Base-by-base conservation (phyloP, 768 basidiomycete genomes). In the Rubroboletus pulcherrimus region DNA sequence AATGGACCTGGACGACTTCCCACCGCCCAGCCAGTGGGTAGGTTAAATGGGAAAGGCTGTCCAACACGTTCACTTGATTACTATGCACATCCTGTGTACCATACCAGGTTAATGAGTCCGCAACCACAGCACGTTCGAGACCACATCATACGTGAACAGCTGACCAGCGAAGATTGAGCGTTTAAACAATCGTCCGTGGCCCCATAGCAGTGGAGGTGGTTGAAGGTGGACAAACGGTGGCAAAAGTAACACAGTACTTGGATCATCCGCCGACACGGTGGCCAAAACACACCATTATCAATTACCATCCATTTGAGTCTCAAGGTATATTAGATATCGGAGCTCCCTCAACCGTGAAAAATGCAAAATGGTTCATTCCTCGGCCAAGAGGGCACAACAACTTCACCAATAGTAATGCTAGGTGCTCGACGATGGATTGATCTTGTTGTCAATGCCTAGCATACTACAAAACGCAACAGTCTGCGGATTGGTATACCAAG, bases 401-500 rank as follows among this genome's bases (percentile, higher is more conserved):
- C 15, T n/a, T 38, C 4, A n/a, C 42, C 4, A n/a, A 6, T 19
- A 17, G n/a, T 21, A 48, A 21, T n/a, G 10, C 38, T 57, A 56
- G 9, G 39, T 31, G 29, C 53, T 57, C 5, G 55, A 56, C 8
- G 61, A 55, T 7, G 67, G 61, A 61, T 81, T 82, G 52, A 88
- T 76, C 64, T 82, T 87, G 72, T 96, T 92, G 56, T 83, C 78
- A 38, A 98, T 81, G 17, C 80, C 81, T 38, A 99, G 68, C 82
- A 98, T 82, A 19, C 73, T 68, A 66, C 91, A 91, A 63, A 98
- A 89, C 3, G 93, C 86, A 50, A 82, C 83, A 0, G 94, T 98
- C 66, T 98, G 94, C 29, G 92, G 89, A 64, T 95, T 96, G 26
- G 85, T 81, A 69, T 91, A 95, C 75, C 80, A 82, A 1, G 81